Evolutionary conservation across 2,329 filamentous ascomycete species (phyloP), one percentile per base, ranked within the genome.

Genomic region (Alternaria longipes): DNA sequence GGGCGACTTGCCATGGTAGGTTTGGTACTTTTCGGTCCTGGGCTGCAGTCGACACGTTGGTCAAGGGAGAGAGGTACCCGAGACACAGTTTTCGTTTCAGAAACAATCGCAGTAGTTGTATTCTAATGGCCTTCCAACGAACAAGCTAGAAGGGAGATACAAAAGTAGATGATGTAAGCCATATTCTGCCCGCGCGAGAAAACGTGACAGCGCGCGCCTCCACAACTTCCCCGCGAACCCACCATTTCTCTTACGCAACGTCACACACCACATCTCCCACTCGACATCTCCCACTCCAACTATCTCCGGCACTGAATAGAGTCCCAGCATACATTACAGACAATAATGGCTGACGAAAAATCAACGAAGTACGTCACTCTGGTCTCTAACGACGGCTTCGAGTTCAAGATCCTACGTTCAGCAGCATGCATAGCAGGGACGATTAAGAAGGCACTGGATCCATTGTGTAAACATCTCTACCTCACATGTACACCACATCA

Each of bases 371-470:
- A 93, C 78, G 86, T 94, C 66, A 94, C 91, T 5, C 86, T 94
- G 54, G 84, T 93, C 42, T 93, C 91, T 0, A 85, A 84, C 67
- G 91, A 94, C 78, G 90, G 87, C 70, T 93, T 88, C 76, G 90
- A 93, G 81, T 94, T 92, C 75, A 87, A 91, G 65, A 84, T 94
- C 53, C 83, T 91, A 56, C 88, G 91, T 55, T 89, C 91, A 51
- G 89, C 90, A 3, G 88, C 90, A 61, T 83, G 87, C 72, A 83
- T 91, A 72, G 91, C 90, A 68, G 88, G 88, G 34, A 86, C 89
- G 60, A 90, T 94, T 80, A 90, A 88, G 80, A 85, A 88, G 76
- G 93, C 92, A 86, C 81, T 94, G 61, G 89, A 92, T 71, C 86
- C 89, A 16, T 84, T 85, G 69, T 90, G 89, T 90, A 79, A 45